Base-by-base conservation (phyloP, 1,284 basidiomycete genomes). In the Laetiporus sulphureus region DNA sequence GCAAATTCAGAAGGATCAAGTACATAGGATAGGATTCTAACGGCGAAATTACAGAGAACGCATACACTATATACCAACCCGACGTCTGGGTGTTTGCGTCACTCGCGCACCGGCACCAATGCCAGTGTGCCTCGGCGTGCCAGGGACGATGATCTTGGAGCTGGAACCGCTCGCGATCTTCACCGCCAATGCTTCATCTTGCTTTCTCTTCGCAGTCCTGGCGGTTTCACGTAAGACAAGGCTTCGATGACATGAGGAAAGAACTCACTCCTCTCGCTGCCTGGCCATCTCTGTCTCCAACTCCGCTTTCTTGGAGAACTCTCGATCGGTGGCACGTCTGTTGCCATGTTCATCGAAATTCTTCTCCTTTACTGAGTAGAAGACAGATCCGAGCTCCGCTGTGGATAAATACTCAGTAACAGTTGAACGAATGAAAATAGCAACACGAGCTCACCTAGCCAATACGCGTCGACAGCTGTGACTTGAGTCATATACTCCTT, bases 401-500 rank as follows among this genome's bases (percentile, higher is more conserved):
- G 50, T 21, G 50, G 29, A 23, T 23, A 33, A 36, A 30, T 36
- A 41, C 38, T n/a, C n/a, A n/a, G n/a, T 4, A 40, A 32, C 27
- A 4, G 13, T 16, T 18, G 7, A 18, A 16, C 10, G 21, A 21
- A 12, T 15, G 13, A 15, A 40, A 1, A 10, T 20, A 18, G 24
- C 33, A 20, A 13, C 6, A 30, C n/a, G 29, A 5, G 32, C 67
- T 38, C 59, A 89, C 86, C 90, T 24, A 97, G 76, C 93, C 94
- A 97, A 63, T 92, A 91, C 3, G 93, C 83, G 58, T 97, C 91
- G 42, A 97, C 88, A 0, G 93, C 83, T 1, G 94, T 96, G 12
- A 98, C 93, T 59, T 92, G 91, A 16, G 91, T 94, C 91, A 96
- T 95, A 65, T 97, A 95, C 67, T 94, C 83, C 67, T 90, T 95